Evolutionary conservation across 805 yeast species (phyloP), one percentile per base, ranked within the genome.

Genomic region (Cyberlindnera xylosilytica): DNA sequence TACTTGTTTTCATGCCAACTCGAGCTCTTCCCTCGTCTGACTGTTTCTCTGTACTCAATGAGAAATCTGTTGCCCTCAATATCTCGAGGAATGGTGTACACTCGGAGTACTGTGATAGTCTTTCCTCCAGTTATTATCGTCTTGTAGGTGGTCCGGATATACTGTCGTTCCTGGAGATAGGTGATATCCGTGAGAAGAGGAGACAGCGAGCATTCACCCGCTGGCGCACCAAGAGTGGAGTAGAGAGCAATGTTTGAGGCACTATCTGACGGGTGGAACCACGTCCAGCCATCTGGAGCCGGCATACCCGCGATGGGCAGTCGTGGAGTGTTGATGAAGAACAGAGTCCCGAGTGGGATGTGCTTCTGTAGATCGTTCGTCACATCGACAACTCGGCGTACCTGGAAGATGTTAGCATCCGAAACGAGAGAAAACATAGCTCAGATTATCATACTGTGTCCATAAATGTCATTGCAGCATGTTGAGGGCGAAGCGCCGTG

Each of bases 191-290:
- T 34, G 5, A 76, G 35, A 0, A 70, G 20, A 1, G 52, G 53
- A 6, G 53, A 40, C 29, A 37, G 54, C 47, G 52, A 58, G 44
- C 15, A 32, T 15, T 13, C 28, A 11, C 17, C 46, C 27, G 15
- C 39, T 26, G 35, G 38, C 40, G n/a, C 45, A 32, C 26, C 10
- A 23, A 16, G 6, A 41, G 42, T 39, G 32, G 48, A 51, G 17
- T 36, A 34, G 18, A 36, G 46, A 2, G 33, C 36, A 4, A 19
- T 8, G 13, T 34, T 28, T 2, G 45, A 27, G 6, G 46, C 39
- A 4, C 68, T 56, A 45, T 53, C 64, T 15, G 75, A 75, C 9
- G 74, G 63, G 46, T 78, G 79, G 13, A 78, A 60, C 86, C 85
- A 79, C 38, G 37, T 52, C 85, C 86, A 81, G 1, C 67, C 70